Evolutionary conservation across 2,329 filamentous ascomycete species (phyloP).

Genomic region (Cercospora canescens): DNA sequence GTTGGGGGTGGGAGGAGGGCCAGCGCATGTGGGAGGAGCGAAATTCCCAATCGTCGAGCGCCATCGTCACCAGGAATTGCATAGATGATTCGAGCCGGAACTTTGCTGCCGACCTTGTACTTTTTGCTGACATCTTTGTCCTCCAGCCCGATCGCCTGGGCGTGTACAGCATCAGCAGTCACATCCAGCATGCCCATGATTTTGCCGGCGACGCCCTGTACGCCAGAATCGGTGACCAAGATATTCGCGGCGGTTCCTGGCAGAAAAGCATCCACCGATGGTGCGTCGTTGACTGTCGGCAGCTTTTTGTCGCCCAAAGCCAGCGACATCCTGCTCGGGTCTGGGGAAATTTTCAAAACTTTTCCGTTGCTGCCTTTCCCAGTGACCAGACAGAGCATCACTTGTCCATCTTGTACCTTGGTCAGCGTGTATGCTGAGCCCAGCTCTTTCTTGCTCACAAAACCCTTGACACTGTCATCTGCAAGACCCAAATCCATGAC

Average conservation of each 20-base stretch:
- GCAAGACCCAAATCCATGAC: conserved; percentile 88
- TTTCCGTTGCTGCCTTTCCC: conserved; percentile 75
- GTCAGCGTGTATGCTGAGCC: conserved; percentile 65
- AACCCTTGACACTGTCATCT: conserved; percentile 69
- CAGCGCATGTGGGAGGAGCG: conserved; percentile 80
- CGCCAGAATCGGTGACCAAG: conserved; percentile 72
- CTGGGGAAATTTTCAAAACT: conserved; percentile 80
- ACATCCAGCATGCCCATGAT: conserved; percentile 89
- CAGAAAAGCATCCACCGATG: conserved; percentile 84
- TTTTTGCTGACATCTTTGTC: conserved; percentile 72
- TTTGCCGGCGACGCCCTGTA: conserved; percentile 80
- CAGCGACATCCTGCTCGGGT: conserved; percentile 50
- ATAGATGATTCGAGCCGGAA: conserved; percentile 84
- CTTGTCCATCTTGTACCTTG: conserved; percentile 75
- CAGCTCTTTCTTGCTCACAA: conserved; percentile 82
- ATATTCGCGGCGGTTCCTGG: conserved; percentile 90
- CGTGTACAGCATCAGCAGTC: conserved; percentile 88
- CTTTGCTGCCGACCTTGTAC: conserved; percentile 79
- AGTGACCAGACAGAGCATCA: conserved; percentile 79
- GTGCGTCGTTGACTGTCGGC: conserved; percentile 65
- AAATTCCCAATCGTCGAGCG: conserved; percentile 81
- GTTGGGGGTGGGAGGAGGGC: conserved; percentile 54
- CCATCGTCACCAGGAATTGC: conserved; percentile 74
- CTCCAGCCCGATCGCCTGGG: conserved; percentile 66
- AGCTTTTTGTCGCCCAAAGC: conserved; percentile 23